These are phyloP conservation scores for Stephania yunnanensis DNA, from an alignment of 164 flowering plant species.

Conservation along the genomic window DNA sequence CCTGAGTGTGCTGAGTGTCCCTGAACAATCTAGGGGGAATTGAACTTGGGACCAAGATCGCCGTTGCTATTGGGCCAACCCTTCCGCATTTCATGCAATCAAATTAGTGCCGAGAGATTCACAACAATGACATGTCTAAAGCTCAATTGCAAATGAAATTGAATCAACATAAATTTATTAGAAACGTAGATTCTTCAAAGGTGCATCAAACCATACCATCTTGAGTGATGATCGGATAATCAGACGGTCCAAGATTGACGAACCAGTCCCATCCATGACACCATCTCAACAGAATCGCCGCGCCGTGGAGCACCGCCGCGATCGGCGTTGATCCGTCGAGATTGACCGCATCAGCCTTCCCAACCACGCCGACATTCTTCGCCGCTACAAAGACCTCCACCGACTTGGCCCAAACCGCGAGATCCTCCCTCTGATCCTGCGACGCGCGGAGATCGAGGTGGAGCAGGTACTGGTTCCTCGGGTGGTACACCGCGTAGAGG, in stretches of 20 bases:
- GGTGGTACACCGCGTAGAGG: slow-evolving; percentile 28
- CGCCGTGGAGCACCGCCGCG: slow-evolving; percentile 25
- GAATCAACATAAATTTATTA: no score
- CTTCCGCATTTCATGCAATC: no score
- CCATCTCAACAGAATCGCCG: slow-evolving; percentile 22
- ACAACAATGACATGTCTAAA: no score
- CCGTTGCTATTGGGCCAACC: no score
- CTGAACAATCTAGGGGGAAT: no score
- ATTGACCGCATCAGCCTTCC: slow-evolving; percentile 19
- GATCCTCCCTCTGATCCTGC: slow-evolving; percentile 18
- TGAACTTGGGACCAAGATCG: no score
- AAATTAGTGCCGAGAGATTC: no score
- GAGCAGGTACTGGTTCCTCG: slow-evolving; percentile 27
- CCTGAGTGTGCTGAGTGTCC: no score
- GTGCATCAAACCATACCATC: slow-evolving; percentile 21
- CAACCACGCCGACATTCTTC: slow-evolving; percentile 26
- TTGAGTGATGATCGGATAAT: slow-evolving; percentile 31
- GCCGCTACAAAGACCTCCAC: slow-evolving; percentile 13
- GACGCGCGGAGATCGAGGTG: slow-evolving; percentile 24
- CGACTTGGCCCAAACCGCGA: slow-evolving; percentile 16
- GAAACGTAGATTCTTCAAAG: neutral
- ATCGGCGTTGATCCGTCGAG: slow-evolving; percentile 22
- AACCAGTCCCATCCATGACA: slow-evolving; percentile 31
- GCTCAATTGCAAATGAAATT: no score
- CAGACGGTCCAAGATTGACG: slow-evolving; percentile 26